Percentiles rank a stretch among this genome's conserved stretches.
phyloP scores from a whole-genome alignment of 192 early-diverging fungal species.

The Backusella liffmaniae region DNA sequence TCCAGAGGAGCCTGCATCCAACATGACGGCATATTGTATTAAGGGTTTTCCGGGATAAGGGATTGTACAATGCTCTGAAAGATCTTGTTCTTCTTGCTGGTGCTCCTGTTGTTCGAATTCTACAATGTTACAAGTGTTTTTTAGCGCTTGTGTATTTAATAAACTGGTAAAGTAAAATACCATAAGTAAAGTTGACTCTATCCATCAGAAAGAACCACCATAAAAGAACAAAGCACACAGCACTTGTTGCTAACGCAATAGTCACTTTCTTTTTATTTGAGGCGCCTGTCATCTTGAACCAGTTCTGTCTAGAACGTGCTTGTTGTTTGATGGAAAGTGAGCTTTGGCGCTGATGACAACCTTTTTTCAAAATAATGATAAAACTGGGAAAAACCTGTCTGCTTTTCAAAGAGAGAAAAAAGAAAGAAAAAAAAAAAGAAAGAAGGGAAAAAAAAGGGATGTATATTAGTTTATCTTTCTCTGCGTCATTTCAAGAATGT shows the following conservation, averaged over 20 bases:
- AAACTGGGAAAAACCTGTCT: neutral
- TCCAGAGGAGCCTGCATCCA: conserved; percentile 96
- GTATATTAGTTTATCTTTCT: neutral
- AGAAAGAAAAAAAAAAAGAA: neutral
- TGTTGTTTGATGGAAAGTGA: conserved; percentile 18
- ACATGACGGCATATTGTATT: conserved; percentile 89
- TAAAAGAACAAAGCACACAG: neutral
- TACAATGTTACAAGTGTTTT: neutral
- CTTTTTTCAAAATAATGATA: conserved; percentile 8
- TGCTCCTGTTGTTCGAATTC: neutral
- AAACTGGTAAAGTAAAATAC: neutral
- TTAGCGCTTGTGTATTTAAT: neutral
- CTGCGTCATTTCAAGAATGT: no score
- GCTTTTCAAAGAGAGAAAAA: neutral
- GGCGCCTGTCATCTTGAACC: conserved; percentile 10
- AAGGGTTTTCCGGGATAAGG: conserved; percentile 59
- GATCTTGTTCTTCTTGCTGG: neutral
- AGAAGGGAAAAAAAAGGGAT: neutral
- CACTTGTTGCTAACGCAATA: neutral
- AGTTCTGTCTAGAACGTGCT: conserved; percentile 5
- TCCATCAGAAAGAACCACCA: neutral
- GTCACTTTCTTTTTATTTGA: conserved; percentile 5
- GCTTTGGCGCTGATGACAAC: conserved; percentile 19
- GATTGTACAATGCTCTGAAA: conserved; percentile 19
- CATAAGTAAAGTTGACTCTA: neutral